Evolutionary conservation across 1,284 basidiomycete species (phyloP).

Genomic region (Moniliophthora roreri): DNA sequence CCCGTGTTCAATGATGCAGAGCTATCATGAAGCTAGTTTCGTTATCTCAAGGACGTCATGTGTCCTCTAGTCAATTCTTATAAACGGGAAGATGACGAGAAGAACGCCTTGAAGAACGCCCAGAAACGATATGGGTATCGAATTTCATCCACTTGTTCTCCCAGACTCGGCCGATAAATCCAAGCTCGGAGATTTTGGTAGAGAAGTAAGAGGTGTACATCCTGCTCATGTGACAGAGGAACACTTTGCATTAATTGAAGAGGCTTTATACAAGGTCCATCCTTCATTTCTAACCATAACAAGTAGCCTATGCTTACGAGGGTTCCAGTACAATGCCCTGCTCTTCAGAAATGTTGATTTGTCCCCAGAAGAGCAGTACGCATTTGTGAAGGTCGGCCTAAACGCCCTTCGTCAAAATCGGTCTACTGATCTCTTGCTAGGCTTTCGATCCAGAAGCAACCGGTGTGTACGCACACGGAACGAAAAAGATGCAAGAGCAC

Average conservation of each 20-base stretch:
- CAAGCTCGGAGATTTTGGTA: slow-evolving; percentile 50
- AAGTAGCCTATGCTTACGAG: not conserved
- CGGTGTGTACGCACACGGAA: slow-evolving; percentile 66
- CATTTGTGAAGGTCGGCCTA: slow-evolving; percentile 68
- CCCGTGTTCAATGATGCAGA: no score
- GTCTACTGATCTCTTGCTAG: slow-evolving; percentile 27
- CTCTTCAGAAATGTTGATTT: slow-evolving; percentile 71
- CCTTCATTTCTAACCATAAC: not conserved
- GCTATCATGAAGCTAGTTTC: no score
- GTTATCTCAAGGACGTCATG: no score
- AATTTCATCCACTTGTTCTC: slow-evolving; percentile 40
- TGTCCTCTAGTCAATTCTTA: no score
- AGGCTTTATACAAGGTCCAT: slow-evolving; percentile 51
- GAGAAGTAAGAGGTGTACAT: slow-evolving; percentile 50
- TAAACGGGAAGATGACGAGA: no score
- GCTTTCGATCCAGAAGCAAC: slow-evolving; percentile 57
- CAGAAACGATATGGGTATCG: slow-evolving; percentile 40
- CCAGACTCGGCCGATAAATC: slow-evolving; percentile 47
- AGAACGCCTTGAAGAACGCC: no score
- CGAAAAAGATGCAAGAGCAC: slow-evolving; percentile 62
- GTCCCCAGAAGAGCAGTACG: slow-evolving; percentile 81
- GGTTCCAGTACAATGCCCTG: slow-evolving; percentile 63
- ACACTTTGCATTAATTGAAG: slow-evolving; percentile 49
- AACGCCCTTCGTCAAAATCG: no score
- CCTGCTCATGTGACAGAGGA: slow-evolving; percentile 43